Evolutionary conservation across 306 rosid species (phyloP), one percentile per base, ranked within the genome.

Genomic region (Casuarina equisetifolia): DNA sequence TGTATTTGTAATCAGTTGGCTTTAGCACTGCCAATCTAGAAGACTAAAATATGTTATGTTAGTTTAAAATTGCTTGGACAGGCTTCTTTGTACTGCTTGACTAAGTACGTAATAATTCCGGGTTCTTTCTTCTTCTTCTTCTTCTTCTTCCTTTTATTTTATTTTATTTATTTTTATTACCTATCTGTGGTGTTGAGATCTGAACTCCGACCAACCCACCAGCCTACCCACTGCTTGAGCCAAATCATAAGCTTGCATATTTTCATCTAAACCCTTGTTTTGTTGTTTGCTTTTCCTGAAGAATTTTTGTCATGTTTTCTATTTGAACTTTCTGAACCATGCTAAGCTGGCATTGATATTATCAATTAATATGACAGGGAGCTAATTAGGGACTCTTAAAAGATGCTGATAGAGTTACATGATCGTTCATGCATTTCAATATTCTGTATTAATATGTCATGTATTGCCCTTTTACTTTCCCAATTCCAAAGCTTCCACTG

Each of bases 341-440:
- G 66, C 53, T n/a, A 38, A 48, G 73, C 75, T 74, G 39, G 17
- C 9, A 66, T 55, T 8, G 73, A 64, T 75, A 45, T 54, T 63
- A 35, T 69, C 3, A 72, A 44, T 44, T 45, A 38, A 45, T 63
- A 59, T 10, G 19, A 38, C 48, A 16, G 8, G 20, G 19, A 61
- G 35, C 68, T 70, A 13, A 75, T 78, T 76, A 42, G 11, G 8
- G 68, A 35, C 12, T 3, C 3, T 35, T 3, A 35, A 61, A 35
- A 35, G 43, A 61, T 10, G 45, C 46, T 40, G 15, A 64, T 8
- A 3, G 70, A 39, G 9, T 64, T 40, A 11, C 49, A 15, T n/a
- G 6, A 39, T 64, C 4, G 12, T 61, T 11, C 13, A 61, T 61
- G 38, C 35, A 61, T 61, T 61, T 35, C 6, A 35, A 64, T 38